These are phyloP conservation scores for Curvularia spicifera DNA, from an alignment of 2,329 filamentous ascomycete species.

Conservation along the genomic window DNA sequence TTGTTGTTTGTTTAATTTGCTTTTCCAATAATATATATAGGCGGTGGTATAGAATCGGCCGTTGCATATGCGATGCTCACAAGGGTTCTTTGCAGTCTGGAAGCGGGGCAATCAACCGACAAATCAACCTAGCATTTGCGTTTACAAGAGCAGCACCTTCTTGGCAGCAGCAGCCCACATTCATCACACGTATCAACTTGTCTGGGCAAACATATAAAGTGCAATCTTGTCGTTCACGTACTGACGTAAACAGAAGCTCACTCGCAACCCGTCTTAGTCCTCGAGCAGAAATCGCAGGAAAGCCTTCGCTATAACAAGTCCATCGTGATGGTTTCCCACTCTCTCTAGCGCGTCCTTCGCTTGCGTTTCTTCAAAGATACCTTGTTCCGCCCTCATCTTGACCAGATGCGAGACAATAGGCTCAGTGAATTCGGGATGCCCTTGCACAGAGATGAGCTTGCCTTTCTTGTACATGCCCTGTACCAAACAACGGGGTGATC, in stretches of 20 bases:
- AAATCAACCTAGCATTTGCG: too few relatives aligned
- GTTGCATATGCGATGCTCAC: too few relatives aligned
- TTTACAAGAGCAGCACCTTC: too few relatives aligned
- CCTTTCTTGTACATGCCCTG: conserved; percentile 78
- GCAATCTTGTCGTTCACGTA: too few relatives aligned
- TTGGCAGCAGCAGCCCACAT: too few relatives aligned
- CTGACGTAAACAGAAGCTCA: not conserved
- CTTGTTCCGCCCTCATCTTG: conserved; percentile 66
- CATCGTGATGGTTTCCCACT: conserved; percentile 74
- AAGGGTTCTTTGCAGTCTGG: too few relatives aligned
- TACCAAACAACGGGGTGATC: conserved; percentile 70
- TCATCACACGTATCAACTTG: not conserved
- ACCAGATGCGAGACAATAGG: conserved; percentile 75
- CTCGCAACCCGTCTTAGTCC: conserved; percentile 32
- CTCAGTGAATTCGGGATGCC: conserved; percentile 81
- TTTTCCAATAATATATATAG: too few relatives aligned
- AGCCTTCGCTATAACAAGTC: conserved; percentile 72
- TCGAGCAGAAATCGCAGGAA: conserved; percentile 81
- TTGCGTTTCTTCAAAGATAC: conserved; percentile 72
- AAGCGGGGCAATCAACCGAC: too few relatives aligned
- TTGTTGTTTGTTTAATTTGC: not conserved
- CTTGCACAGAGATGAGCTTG: conserved; percentile 77
- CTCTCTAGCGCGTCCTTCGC: conserved; percentile 72
- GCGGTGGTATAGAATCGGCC: too few relatives aligned
- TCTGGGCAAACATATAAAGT: too few relatives aligned